Conservation (phyloP, 1,284 basidiomycete genomes). For the Heterobasidion irregulare region DNA sequence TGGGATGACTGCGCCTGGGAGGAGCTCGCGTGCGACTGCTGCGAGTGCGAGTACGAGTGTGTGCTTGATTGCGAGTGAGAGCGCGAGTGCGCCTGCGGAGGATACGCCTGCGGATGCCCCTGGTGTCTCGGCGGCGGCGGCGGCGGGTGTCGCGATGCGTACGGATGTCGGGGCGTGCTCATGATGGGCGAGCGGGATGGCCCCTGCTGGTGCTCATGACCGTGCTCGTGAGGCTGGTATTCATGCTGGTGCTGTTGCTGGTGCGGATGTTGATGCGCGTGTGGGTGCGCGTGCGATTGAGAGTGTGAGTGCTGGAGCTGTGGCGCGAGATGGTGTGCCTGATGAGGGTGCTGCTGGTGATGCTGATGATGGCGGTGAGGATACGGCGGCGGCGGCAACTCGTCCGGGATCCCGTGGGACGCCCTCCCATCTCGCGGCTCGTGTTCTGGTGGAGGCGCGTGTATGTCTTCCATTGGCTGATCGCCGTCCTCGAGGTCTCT, state of each 20-base stretch:
- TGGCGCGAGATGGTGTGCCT: not conserved
- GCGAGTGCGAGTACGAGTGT: not conserved
- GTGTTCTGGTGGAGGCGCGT: not conserved
- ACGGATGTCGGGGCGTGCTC: not conserved
- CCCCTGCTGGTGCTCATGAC: not conserved
- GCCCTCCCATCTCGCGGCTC: not conserved
- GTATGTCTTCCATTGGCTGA: conserved; percentile 4
- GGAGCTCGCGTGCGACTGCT: too few relatives aligned
- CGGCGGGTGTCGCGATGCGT: not conserved
- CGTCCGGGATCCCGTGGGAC: not conserved
- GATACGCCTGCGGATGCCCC: not conserved
- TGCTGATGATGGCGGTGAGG: conserved; percentile 2
- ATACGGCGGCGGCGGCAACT: conserved; percentile 4
- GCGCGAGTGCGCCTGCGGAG: not conserved
- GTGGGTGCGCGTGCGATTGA: not conserved
- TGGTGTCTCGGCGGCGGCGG: not conserved
- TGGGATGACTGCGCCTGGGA: too few relatives aligned
- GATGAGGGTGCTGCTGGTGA: too few relatives aligned
- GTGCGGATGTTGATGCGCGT: not conserved
- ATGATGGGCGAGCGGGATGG: not conserved
- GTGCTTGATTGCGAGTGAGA: conserved; percentile 1
- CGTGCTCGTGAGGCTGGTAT: not conserved
- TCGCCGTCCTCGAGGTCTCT: conserved; percentile 6
- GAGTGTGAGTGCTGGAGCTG: not conserved
- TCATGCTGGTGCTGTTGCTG: not conserved